These are phyloP conservation scores for Psilocybe subaeruginosa DNA, from an alignment of 768 basidiomycete genomes.

Conservation along the genomic window DNA sequence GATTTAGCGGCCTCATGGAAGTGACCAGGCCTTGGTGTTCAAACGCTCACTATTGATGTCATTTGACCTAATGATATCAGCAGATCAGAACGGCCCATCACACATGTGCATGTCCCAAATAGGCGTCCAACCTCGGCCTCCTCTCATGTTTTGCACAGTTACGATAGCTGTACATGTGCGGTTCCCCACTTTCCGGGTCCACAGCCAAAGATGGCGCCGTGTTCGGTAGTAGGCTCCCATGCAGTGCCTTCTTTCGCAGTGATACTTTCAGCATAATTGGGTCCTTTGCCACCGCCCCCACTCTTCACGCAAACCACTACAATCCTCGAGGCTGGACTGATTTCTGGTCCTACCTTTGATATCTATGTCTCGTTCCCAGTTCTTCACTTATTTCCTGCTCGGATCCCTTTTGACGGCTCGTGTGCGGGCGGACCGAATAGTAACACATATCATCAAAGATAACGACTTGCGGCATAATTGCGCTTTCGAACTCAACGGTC, in stretches of 20 bases:
- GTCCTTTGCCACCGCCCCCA: not conserved
- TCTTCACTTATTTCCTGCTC: conserved; percentile 16
- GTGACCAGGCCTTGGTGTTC: no score
- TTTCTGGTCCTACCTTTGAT: not conserved
- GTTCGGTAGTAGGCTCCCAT: conserved; percentile 9
- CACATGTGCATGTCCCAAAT: not conserved
- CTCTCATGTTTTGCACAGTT: not conserved
- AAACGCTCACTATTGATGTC: not conserved
- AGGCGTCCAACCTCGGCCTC: not conserved
- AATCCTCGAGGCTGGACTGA: conserved; percentile 10
- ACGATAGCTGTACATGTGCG: not conserved
- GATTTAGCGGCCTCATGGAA: no score
- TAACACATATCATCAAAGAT: conserved; percentile 11
- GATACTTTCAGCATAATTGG: not conserved
- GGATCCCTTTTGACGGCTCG: conserved; percentile 15
- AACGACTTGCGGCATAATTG: conserved; percentile 20
- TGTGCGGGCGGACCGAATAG: conserved; percentile 9
- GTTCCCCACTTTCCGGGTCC: not conserved
- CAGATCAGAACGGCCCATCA: not conserved
- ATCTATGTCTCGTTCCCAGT: conserved; percentile 8
- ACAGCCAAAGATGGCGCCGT: conserved; percentile 16
- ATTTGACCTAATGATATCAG: not conserved
- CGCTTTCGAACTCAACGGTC: conserved; percentile 23
- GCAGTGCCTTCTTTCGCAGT: not conserved
- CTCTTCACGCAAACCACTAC: conserved; percentile 7